Conservation (phyloP, 352 stramenopile species). For the Pythium monospermum region DNA sequence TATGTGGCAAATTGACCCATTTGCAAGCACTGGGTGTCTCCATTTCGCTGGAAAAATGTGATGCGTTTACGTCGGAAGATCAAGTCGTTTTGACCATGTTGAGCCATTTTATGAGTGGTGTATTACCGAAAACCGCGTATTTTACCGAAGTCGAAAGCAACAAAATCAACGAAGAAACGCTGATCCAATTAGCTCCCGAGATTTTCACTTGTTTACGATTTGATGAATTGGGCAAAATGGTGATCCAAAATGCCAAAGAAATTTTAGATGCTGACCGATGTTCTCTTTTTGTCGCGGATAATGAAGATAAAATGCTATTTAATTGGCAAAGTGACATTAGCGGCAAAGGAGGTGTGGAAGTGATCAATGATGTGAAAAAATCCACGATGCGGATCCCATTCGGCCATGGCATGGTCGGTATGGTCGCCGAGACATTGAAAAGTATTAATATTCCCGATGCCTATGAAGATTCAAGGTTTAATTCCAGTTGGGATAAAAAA, state of each 20-base stretch:
- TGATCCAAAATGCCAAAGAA: slow-evolving; percentile 72
- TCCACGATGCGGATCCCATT: slow-evolving; percentile 62
- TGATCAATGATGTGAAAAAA: slow-evolving; percentile 36
- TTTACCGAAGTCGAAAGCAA: slow-evolving; percentile 80
- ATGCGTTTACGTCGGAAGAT: slow-evolving; percentile 57
- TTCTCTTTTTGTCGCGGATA: slow-evolving; percentile 69
- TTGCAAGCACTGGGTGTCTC: slow-evolving; percentile 55
- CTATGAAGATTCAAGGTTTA: slow-evolving; percentile 74
- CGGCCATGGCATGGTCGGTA: slow-evolving; percentile 65
- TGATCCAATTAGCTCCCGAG: slow-evolving; percentile 64
- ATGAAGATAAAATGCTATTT: slow-evolving; percentile 39
- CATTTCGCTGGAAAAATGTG: slow-evolving; percentile 52
- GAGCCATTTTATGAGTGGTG: slow-evolving; percentile 51
- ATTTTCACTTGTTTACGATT: slow-evolving; percentile 82
- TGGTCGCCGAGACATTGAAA: slow-evolving; percentile 58
- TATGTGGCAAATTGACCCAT: slow-evolving; percentile 56
- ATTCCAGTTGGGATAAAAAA: slow-evolving; percentile 74
- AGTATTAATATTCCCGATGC: slow-evolving; percentile 69
- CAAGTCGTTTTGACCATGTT: slow-evolving; percentile 45
- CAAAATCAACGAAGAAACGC: slow-evolving; percentile 76
- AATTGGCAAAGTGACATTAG: slow-evolving; percentile 77
- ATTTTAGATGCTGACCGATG: slow-evolving; percentile 72
- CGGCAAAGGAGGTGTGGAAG: slow-evolving; percentile 42
- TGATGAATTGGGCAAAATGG: slow-evolving; percentile 66
- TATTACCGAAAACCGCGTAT: slow-evolving; percentile 67